Conservation (phyloP, 768 basidiomycete species). For the Melanogaster broomeanus region DNA sequence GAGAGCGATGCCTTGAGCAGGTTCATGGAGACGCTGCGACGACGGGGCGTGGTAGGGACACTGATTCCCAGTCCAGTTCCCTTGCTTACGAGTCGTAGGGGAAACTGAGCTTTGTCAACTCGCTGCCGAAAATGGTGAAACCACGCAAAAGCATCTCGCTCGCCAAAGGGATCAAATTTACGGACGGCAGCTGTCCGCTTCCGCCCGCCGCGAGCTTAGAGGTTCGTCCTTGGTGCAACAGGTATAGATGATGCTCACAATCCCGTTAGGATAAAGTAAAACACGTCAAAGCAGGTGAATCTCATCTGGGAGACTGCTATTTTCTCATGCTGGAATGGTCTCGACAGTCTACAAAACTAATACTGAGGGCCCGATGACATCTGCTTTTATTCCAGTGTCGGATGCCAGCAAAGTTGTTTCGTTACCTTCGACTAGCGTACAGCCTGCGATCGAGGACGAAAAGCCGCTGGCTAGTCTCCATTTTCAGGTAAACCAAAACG, state of each 20-base stretch:
- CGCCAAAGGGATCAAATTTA: slow-evolving; percentile 26
- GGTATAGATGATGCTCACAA: not conserved
- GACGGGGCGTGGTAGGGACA: slow-evolving; percentile 48
- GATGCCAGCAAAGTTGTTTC: not conserved
- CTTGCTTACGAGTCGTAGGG: slow-evolving; percentile 22
- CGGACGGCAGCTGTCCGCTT: slow-evolving; percentile 19
- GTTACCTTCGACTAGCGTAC: not conserved
- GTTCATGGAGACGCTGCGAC: slow-evolving; percentile 43
- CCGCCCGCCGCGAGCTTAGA: slow-evolving; percentile 30
- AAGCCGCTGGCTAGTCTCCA: not conserved
- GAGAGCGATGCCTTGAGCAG: slow-evolving; percentile 31
- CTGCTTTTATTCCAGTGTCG: not conserved
- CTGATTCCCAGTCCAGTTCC: not conserved
- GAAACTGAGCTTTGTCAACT: slow-evolving; percentile 29
- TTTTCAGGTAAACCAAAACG: not conserved
- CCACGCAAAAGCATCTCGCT: slow-evolving; percentile 24
- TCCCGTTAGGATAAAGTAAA: slow-evolving; percentile 27
- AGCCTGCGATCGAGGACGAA: not conserved
- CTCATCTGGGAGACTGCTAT: not conserved
- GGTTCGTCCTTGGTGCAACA: not conserved
- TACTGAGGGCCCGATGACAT: slow-evolving; percentile 13
- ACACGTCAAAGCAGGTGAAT: slow-evolving; percentile 30
- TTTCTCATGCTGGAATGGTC: not conserved
- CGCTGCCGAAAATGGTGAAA: slow-evolving; percentile 14
- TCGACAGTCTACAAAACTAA: slow-evolving; percentile 30